phyloP scores from a whole-genome alignment of 1,284 basidiomycete genomes.

The Trichosporon sp. region DNA sequence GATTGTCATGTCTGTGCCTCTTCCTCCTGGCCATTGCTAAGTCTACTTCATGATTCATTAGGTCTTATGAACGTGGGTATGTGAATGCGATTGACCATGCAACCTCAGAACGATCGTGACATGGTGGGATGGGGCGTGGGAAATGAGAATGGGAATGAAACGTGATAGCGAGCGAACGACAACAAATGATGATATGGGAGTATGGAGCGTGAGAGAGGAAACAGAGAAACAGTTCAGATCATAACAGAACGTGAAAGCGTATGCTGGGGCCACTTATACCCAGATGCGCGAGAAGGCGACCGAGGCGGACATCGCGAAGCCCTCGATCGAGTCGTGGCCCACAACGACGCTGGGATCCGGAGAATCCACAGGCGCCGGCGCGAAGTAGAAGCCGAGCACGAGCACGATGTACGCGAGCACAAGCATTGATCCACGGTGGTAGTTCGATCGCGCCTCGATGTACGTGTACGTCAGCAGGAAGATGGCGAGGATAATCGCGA shows the following conservation, averaged over 20 bases:
- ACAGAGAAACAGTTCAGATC: not conserved
- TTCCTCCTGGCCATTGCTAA: not conserved
- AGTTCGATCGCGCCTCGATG: conserved; percentile 96
- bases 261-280: not conserved
- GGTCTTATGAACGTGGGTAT: not conserved
- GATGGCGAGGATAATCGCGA: conserved; percentile 87
- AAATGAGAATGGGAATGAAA: not conserved
- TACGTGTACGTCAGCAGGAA: conserved; percentile 99
- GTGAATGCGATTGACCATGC: not conserved
- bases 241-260: not conserved
- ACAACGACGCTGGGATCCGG: conserved; percentile 3
- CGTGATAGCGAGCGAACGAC: not conserved
- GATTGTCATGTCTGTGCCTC: too few relatives aligned
- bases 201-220: not conserved
- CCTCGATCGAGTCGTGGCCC: not conserved
- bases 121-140: not conserved
- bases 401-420: conserved; percentile 85
- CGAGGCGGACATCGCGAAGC: not conserved
- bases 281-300: not conserved
- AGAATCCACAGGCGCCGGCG: conserved; percentile 47
- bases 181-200: not conserved
- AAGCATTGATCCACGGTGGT: conserved; percentile 88
- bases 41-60: not conserved
- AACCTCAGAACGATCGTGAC: not conserved
- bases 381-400: conserved; percentile 72